Percentiles rank a stretch among this genome's conserved stretches.
Conservation (phyloP, 179 eudicot species). For the Sideroxylon spinosum region DNA sequence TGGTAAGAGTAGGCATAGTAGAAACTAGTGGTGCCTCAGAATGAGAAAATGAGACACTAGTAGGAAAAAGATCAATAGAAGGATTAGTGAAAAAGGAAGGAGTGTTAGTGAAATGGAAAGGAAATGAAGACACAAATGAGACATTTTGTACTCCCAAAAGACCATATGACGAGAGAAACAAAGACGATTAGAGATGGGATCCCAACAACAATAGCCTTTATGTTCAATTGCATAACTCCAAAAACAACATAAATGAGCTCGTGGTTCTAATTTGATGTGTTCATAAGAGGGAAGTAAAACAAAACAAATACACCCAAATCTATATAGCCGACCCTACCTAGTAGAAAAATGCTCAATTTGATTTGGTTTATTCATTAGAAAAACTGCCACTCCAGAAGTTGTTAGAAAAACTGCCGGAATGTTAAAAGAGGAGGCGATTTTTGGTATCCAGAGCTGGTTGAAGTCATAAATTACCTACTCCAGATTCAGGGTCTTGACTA, state of each 20-base stretch:
- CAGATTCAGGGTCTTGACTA: background rate
- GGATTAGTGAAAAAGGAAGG: background rate
- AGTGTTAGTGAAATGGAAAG: background rate
- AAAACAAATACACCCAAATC: background rate
- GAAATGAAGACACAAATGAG: background rate
- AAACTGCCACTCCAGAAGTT: background rate
- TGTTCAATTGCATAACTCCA: background rate
- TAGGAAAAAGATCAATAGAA: background rate
- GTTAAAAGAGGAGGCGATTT: background rate
- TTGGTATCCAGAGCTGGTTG: background rate
- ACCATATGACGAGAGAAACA: background rate
- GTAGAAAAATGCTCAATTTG: too few species aligned
- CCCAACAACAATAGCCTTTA: background rate
- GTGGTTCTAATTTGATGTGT: background rate
- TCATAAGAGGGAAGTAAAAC: background rate
- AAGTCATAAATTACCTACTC: slow-evolving; percentile 3
- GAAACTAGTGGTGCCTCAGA: background rate
- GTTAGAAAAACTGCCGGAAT: slow-evolving; percentile 1
- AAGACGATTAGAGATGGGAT: background rate
- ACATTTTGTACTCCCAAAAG: background rate
- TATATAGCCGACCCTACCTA: background rate
- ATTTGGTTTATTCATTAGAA: too few species aligned
- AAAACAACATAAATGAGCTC: background rate
- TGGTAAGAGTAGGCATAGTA: too few species aligned
- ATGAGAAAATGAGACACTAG: background rate